A percentile compares a stretch with the other conserved stretches of the same genome.
These are phyloP conservation scores for Suillus decipiens DNA, from an alignment of 768 basidiomycete genomes.

Conservation along the genomic window DNA sequence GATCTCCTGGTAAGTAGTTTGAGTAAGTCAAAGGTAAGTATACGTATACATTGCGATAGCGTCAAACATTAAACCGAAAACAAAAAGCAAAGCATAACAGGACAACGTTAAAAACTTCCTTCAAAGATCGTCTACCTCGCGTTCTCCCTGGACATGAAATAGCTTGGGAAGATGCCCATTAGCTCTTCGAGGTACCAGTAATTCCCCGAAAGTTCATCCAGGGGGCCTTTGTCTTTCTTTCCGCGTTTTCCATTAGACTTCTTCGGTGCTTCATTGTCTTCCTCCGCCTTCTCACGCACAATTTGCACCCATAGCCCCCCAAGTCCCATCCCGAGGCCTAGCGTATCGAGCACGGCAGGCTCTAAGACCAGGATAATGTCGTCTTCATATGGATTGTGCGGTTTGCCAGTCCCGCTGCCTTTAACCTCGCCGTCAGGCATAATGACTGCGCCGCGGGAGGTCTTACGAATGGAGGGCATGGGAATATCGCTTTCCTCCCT, in stretches of 20 bases:
- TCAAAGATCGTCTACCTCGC: conserved; percentile 1
- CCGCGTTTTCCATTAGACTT: conserved; percentile 10
- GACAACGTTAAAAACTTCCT: not conserved
- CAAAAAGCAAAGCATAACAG: conserved; percentile 1
- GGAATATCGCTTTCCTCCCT: conserved; percentile 41
- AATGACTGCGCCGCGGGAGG: conserved; percentile 40
- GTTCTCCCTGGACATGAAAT: conserved; percentile 34
- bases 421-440: conserved; percentile 21
- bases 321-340: conserved; percentile 46
- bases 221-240: conserved; percentile 28
- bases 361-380: conserved; percentile 61
- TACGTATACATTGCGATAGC: not conserved
- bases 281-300: conserved; percentile 35
- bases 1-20: no score
- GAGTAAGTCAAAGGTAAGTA: not conserved
- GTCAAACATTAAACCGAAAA: not conserved
- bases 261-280: conserved; percentile 10
- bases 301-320: conserved; percentile 73
- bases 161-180: conserved; percentile 55
- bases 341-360: conserved; percentile 40
- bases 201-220: conserved; percentile 25
- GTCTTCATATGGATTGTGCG: conserved; percentile 56
- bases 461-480: conserved; percentile 35
- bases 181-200: conserved; percentile 68
- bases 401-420: conserved; percentile 19